Conservation (phyloP, 2,329 filamentous ascomycete genomes). For the Aspergillus viridinutans region DNA sequence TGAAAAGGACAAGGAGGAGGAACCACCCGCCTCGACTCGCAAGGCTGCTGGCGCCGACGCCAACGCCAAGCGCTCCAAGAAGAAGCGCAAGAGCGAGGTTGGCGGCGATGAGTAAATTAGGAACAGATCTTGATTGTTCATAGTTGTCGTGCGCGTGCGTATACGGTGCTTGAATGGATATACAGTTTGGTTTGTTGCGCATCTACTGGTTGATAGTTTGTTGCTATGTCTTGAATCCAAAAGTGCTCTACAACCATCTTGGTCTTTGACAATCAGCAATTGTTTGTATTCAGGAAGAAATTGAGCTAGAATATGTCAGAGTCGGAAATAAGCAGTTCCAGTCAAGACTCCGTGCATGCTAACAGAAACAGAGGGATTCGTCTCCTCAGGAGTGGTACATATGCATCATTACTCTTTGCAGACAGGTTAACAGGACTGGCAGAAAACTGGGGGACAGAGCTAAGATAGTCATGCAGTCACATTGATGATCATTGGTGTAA, state of each 20-base stretch:
- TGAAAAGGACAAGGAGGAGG: slow-evolving; percentile 34
- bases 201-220: not conserved
- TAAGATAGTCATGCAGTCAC: no score
- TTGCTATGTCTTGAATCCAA: not conserved
- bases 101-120: slow-evolving; percentile 19
- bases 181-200: not conserved
- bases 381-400: no score
- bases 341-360: no score
- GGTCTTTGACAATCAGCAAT: no score
- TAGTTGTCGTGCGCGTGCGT: not conserved
- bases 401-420: no score
- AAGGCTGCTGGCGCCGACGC: slow-evolving; percentile 28
- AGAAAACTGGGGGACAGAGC: no score
- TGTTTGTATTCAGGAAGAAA: no score
- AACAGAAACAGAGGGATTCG: no score
- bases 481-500: no score
- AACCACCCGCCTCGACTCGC: slow-evolving; percentile 21
- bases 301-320: no score
- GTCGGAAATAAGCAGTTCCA: no score
- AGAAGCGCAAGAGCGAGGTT: slow-evolving; percentile 48
- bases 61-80: slow-evolving; percentile 37
- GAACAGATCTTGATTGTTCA: slow-evolving; percentile 5
- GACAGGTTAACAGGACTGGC: no score
- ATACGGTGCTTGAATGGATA: not conserved
- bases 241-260: not conserved